phyloP scores from a whole-genome alignment of 2,329 filamentous ascomycete genomes.

The Epichloe sylvatica region DNA sequence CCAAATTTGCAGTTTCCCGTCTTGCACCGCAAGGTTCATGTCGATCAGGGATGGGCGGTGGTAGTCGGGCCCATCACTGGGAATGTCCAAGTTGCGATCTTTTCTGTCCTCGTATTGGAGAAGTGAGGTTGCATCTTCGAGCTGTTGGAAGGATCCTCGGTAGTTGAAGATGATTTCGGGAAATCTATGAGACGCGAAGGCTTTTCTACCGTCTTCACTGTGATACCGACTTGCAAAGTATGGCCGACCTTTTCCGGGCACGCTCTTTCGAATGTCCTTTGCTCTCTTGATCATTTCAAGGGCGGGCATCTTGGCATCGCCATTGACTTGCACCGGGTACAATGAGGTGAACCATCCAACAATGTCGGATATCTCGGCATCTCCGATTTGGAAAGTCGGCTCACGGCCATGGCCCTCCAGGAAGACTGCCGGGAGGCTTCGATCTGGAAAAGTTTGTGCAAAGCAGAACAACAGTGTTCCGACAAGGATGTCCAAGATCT shows the following conservation, averaged over 20 bases:
- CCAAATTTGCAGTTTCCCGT: no score
- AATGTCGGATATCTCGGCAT: slow-evolving; percentile 23
- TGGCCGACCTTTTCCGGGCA: slow-evolving; percentile 21
- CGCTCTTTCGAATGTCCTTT: slow-evolving; percentile 22
- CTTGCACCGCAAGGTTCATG: no score
- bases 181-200: no score
- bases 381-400: slow-evolving; percentile 1
- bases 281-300: slow-evolving; percentile 10
- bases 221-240: slow-evolving; percentile 22
- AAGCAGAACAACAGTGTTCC: slow-evolving; percentile 23
- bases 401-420: slow-evolving; percentile 30
- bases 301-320: slow-evolving; percentile 2
- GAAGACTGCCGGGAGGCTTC: slow-evolving; percentile 22
- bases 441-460: slow-evolving; percentile 18
- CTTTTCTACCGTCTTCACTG: no score
- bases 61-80: no score
- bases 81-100: no score
- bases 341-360: slow-evolving; percentile 34
- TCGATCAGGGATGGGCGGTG: no score
- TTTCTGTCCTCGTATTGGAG: no score
- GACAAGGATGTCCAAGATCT: slow-evolving; percentile 25
- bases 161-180: no score
- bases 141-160: no score
- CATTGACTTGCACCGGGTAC: slow-evolving; percentile 16
- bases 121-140: no score